Conservation (phyloP, 2,329 filamentous ascomycete genomes). For the Ophiostoma australiae region DNA sequence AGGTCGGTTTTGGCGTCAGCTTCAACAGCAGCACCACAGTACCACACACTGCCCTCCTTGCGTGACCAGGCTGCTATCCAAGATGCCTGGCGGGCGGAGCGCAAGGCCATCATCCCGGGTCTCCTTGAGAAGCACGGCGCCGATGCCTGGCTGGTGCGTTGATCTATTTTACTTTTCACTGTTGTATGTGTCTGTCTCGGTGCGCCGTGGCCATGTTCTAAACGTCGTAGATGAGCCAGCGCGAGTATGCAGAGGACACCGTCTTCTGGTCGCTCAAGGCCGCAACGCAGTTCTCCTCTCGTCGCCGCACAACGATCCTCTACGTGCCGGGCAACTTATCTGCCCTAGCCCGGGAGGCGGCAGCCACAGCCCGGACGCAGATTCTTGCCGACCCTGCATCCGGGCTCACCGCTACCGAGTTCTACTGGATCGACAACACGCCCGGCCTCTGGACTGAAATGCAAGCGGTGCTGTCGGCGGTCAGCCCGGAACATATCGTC, state of each 20-base stretch:
- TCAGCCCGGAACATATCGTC: slow-evolving; percentile 39
- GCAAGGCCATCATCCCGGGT: slow-evolving; percentile 39
- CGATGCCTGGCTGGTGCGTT: slow-evolving; percentile 45
- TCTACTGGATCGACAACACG: slow-evolving; percentile 47
- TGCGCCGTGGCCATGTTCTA: not conserved
- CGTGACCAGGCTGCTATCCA: slow-evolving; percentile 43
- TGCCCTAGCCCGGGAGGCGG: not conserved
- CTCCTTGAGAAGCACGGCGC: slow-evolving; percentile 43
- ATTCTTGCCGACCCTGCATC: slow-evolving; percentile 30
- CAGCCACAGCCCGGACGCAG: slow-evolving; percentile 8
- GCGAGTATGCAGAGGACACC: slow-evolving; percentile 49
- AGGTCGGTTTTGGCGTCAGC: not conserved
- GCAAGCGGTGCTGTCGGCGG: slow-evolving; percentile 35
- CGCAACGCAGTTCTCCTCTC: slow-evolving; percentile 44
- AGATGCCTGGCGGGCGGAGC: slow-evolving; percentile 43
- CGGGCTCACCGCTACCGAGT: slow-evolving; percentile 31
- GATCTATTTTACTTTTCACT: not conserved
- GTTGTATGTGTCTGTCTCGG: not conserved
- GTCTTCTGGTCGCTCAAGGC: slow-evolving; percentile 48
- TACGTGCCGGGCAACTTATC: slow-evolving; percentile 44
- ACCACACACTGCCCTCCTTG: slow-evolving; percentile 40
- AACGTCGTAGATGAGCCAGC: slow-evolving; percentile 42
- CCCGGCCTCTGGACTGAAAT: slow-evolving; percentile 40
- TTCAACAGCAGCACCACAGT: slow-evolving; percentile 25
- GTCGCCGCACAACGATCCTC: slow-evolving; percentile 47